Evolutionary conservation across 306 rosid genomes (phyloP), one percentile per base, ranked within the genome.

Genomic region (Medicago ruthenica): DNA sequence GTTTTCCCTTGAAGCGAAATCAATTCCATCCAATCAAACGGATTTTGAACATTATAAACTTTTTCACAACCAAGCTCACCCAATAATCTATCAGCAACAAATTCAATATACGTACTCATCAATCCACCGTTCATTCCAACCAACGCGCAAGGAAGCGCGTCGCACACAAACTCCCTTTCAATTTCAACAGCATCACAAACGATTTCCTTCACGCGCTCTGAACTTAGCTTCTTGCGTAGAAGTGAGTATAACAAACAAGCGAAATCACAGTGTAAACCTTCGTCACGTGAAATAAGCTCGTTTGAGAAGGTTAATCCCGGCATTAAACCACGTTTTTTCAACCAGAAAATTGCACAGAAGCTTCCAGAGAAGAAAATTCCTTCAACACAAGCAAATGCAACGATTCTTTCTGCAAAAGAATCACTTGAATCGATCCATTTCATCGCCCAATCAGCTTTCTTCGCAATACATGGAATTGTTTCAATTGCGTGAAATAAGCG

Each of bases 21-120:
- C 82, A 93, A 62, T 76, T 93, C 98, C 98, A 93, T 93, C 98
- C 98, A 93, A 72, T 91, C 98, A 21, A 93, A 93, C 0, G 98
- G 98, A 66, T 93, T 93, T 66, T 71, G 87, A 0, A 54, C 93
- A 34, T 86, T 71, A n/a, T 89, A 93, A 0, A 91, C 51, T 75
- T 87, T 93, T 1, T 77, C 88, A 5, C 65, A 87, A 13, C 97
- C 98, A 11, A 93, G 77, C 5, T 89, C 87, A 0, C 62, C 91
- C 73, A 93, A 2, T 47, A 93, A 81, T 44, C 98, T 65, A n/a
- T 93, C 97, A 0, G 98, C 97, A 0, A 93, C 97, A 20, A 88
- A 93, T 61, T 93, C 93, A 10, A 93, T 93, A 51, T 93, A 93
- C 62, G 83, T 86, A 4, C 97, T 59, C 98, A 93, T 93, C 51